A percentile compares a stretch with the other conserved stretches of the same genome.
Evolutionary conservation across 768 basidiomycete species (phyloP).

Genomic region (Tylopilus rubrobrunneus): DNA sequence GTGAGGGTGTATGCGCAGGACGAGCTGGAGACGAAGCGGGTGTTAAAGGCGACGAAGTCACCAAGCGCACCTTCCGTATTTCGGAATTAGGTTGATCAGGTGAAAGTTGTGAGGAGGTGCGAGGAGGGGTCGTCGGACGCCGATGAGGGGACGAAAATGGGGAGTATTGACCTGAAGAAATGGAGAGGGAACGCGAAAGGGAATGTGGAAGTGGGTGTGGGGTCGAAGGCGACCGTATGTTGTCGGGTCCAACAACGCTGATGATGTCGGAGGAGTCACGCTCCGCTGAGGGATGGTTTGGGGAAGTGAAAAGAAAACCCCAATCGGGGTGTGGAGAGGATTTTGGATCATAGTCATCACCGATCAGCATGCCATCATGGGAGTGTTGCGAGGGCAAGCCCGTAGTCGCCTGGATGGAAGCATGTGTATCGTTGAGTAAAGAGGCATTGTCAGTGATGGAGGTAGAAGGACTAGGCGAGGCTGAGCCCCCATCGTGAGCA

Average conservation of each 20-base stretch:
- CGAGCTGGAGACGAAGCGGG: slow-evolving; percentile 15
- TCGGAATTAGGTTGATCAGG: not conserved
- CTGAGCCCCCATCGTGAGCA: slow-evolving; percentile 6
- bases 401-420: not conserved
- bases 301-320: slow-evolving; percentile 22
- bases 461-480: not conserved
- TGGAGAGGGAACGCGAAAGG: slow-evolving; percentile 12
- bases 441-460: not conserved
- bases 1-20: slow-evolving; percentile 5
- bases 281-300: not conserved
- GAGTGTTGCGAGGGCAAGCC: not conserved
- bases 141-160: slow-evolving; percentile 15
- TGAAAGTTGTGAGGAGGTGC: slow-evolving; percentile 13
- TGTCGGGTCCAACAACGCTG: not conserved
- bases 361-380: not conserved
- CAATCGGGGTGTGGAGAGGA: slow-evolving; percentile 8
- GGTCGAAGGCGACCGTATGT: not conserved
- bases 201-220: not conserved
- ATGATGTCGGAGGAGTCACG: not conserved
- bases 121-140: slow-evolving; percentile 16
- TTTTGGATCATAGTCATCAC: not conserved
- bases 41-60: slow-evolving; percentile 21
- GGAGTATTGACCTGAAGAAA: slow-evolving; percentile 10
- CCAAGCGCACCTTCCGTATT: not conserved
- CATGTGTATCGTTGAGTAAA: not conserved